A percentile compares a stretch with the other conserved stretches of the same genome.
These are phyloP conservation scores for Clonostachys sp. DNA, from an alignment of 2,329 filamentous ascomycete genomes.

Conservation along the genomic window DNA sequence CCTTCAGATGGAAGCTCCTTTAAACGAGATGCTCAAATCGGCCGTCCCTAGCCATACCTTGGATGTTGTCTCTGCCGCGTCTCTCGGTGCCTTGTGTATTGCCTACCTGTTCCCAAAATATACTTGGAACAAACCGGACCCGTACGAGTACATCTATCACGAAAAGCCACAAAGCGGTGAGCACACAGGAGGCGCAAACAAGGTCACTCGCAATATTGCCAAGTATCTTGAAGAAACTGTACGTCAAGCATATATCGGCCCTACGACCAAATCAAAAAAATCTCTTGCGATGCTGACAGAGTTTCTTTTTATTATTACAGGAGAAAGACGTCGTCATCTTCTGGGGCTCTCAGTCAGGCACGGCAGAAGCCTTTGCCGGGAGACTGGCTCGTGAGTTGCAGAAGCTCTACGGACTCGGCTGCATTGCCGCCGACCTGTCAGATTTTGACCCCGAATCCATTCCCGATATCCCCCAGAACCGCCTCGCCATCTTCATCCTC, in stretches of 20 bases:
- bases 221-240: conserved; percentile 48
- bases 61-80: no score
- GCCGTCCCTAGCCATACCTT: no score
- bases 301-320: background rate
- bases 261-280: conserved; percentile 22
- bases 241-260: conserved; percentile 24
- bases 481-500: background rate
- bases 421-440: background rate
- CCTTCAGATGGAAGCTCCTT: no score
- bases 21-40: no score
- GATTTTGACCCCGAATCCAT: conserved; percentile 1
- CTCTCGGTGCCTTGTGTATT: no score
- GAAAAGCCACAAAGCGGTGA: conserved; percentile 35
- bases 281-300: background rate
- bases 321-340: conserved; percentile 3
- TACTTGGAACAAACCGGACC: conserved; percentile 43
- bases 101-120: conserved; percentile 4
- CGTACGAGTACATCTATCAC: conserved; percentile 39
- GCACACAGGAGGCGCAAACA: conserved; percentile 31
- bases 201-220: conserved; percentile 70
- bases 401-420: conserved; percentile 47
- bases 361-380: conserved; percentile 86
- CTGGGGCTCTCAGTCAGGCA: conserved; percentile 93
- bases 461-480: background rate
- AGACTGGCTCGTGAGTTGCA: conserved; percentile 85